A percentile compares a stretch with the other conserved stretches of the same genome.
Conservation (phyloP, 2,329 filamentous ascomycete genomes). For the Monosporascus sp. region DNA sequence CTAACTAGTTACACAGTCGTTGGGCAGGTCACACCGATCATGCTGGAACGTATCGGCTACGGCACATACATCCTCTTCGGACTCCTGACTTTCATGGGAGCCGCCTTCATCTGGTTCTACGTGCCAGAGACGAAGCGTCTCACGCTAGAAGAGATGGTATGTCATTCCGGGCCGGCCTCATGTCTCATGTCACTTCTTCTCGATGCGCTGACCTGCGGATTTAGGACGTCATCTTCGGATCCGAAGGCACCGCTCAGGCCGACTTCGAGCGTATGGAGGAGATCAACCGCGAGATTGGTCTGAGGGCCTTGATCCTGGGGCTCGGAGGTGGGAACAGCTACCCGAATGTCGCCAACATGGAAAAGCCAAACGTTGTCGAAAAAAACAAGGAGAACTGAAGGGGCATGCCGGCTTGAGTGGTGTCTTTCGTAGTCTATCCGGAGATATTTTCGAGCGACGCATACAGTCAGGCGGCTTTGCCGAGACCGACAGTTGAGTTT, state of each 20-base stretch:
- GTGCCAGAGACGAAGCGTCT: constrained; percentile 61
- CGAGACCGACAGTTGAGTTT: no score
- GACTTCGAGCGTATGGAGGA: constrained; percentile 68
- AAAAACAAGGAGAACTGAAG: neutral
- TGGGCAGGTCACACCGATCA: constrained; percentile 64
- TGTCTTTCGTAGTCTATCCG: no score
- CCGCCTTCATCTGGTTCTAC: constrained; percentile 56
- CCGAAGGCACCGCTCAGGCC: constrained; percentile 59
- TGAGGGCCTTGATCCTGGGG: constrained; percentile 38
- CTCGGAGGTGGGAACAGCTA: constrained; percentile 14
- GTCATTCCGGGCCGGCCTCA: constrained; percentile 4
- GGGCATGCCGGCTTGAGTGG: no score
- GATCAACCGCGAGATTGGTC: constrained; percentile 65
- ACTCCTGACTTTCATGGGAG: constrained; percentile 56
- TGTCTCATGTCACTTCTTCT: no score
- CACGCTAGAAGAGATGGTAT: constrained; percentile 59
- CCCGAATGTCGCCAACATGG: constrained; percentile 17
- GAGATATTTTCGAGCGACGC: no score
- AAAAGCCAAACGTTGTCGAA: constrained; percentile 11
- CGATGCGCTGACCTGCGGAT: neutral
- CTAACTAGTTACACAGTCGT: constrained; percentile 47
- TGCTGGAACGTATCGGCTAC: constrained; percentile 59
- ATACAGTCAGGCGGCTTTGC: no score
- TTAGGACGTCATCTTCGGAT: constrained; percentile 63
- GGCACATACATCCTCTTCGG: constrained; percentile 71